Evolutionary conservation across 2,329 filamentous ascomycete species (phyloP), one percentile per base, ranked within the genome.

Genomic region (Phoma sp.): DNA sequence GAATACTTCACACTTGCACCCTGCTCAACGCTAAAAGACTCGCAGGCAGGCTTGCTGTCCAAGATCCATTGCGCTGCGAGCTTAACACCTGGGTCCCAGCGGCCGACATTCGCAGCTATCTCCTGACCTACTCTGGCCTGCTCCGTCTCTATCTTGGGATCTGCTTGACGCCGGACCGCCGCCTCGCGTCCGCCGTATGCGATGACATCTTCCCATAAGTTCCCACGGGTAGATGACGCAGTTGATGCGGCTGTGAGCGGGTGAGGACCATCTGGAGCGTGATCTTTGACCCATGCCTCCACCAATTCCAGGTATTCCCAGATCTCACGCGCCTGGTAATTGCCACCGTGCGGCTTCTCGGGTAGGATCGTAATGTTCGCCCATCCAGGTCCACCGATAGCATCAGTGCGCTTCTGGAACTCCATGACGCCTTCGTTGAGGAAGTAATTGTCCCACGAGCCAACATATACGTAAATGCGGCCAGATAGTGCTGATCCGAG

Each of bases 41-140:
- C 56, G 12, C 65, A 59, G 2, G 23, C 38, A 15, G 61, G 49
- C 47, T 65, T 64, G 2, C 69, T 64, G 49, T 73, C 58, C 1
- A 74, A 42, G 12, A 66, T 12, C 73, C 74, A 76, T 52, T 74
- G 67, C 32, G 68, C 74, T 28, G 65, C 56, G 0, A 76, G 59
- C 36, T 37, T 55, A 2, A 76, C 68, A 15, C 74, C 74, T 3
- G 74, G 74, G 56, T 76, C 74, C 74, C 74, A 76, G 1, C 67
- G 61, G 2, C 74, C 74, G 2, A 71, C 66, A 45, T 38, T 68
- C 2, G 62, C 59, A n/a, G 40, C 21, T 3, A 60, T 21, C 5
- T 45, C 32, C 9, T 47, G 38, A 3, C 45, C 56, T 2, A 61
- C 52, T 4, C 34, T 38, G 12, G 49, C 30, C 9, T 42, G 47